A percentile compares a stretch with the other conserved stretches of the same genome.
phyloP scores from a whole-genome alignment of 768 basidiomycete genomes.

The Boletus rufocinnamomeus region DNA sequence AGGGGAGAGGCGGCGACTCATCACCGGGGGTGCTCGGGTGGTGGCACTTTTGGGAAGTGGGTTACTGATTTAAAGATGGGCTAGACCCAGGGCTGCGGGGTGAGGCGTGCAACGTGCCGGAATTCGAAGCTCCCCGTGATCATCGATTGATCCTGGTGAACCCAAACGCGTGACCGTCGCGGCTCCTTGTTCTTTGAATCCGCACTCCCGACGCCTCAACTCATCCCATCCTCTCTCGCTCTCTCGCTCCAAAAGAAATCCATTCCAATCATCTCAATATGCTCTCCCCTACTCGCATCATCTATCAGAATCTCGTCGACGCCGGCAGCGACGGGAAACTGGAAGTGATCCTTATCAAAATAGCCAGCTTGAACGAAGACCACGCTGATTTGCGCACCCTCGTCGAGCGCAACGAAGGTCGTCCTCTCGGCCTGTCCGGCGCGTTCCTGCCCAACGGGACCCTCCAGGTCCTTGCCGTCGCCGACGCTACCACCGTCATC shows the following conservation, averaged over 20 bases:
- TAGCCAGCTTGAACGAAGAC: constrained; percentile 30
- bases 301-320: constrained; percentile 32
- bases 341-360: constrained; percentile 13
- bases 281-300: constrained; percentile 16
- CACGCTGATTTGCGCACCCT: constrained; percentile 20
- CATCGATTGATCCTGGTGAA: background rate
- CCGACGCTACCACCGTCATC: constrained; percentile 30
- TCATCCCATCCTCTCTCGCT: constrained; percentile 2
- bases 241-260: constrained; percentile 2
- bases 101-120: background rate
- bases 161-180: background rate
- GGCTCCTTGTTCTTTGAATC: constrained; percentile 7
- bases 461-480: constrained; percentile 30
- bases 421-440: constrained; percentile 33
- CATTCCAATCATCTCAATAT: background rate
- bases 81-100: background rate
- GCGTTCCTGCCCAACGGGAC: constrained; percentile 23
- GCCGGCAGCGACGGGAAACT: constrained; percentile 28
- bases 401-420: constrained; percentile 36
- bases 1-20: too few relatives aligned
- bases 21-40: background rate
- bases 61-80: background rate
- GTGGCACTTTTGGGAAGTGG: background rate
- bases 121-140: background rate
- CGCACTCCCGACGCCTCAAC: background rate